A percentile compares a stretch with the other conserved stretches of the same genome.
Conservation (phyloP, 176 grass and related monocot genomes). For the Leersia perrieri region DNA sequence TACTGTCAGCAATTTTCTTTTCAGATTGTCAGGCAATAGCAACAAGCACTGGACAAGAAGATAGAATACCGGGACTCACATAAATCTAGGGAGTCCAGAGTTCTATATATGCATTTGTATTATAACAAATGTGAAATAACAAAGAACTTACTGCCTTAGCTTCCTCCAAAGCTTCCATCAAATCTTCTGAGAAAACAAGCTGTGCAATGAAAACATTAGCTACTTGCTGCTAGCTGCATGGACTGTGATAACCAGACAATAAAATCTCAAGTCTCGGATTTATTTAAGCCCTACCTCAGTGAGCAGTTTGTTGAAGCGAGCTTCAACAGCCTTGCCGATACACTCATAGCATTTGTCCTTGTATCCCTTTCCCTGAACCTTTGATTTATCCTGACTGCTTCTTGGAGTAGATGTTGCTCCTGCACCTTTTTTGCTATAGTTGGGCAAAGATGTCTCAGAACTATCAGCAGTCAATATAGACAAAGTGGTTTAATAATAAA, state of each 20-base stretch:
- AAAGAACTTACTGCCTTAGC: constrained; percentile 75
- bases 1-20: constrained; percentile 8
- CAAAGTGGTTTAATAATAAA: constrained; percentile 14
- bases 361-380: constrained; percentile 82
- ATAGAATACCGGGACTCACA: background rate
- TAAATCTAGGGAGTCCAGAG: background rate
- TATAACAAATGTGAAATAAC: constrained; percentile 10
- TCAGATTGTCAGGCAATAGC: background rate
- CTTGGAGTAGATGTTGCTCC: constrained; percentile 55
- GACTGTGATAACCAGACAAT: constrained; percentile 12
- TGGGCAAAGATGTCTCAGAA: background rate
- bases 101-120: background rate
- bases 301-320: constrained; percentile 79
- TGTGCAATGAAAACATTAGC: constrained; percentile 54
- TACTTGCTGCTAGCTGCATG: constrained; percentile 21
- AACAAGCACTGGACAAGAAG: background rate
- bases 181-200: constrained; percentile 81
- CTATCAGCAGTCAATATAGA: constrained; percentile 8
- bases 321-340: constrained; percentile 89
- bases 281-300: constrained; percentile 57
- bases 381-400: constrained; percentile 72
- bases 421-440: constrained; percentile 65
- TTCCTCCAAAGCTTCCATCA: constrained; percentile 98
- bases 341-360: constrained; percentile 96
- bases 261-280: constrained; percentile 17